phyloP scores from a whole-genome alignment of 306 rosid genomes.

The Inga leiocalycina region DNA sequence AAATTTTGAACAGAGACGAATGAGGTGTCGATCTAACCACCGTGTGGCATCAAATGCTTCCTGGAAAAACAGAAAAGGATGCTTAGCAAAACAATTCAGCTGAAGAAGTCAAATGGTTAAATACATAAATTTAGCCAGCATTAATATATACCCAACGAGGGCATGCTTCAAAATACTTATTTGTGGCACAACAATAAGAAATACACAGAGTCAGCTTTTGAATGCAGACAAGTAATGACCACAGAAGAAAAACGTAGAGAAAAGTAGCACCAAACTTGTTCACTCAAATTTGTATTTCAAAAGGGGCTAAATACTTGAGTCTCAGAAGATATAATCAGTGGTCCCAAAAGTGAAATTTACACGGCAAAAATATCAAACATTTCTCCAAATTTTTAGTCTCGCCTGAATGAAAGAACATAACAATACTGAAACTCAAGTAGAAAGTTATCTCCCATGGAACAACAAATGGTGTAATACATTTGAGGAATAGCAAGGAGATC shows the following conservation, averaged over 20 bases:
- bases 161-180: slow-evolving; percentile 4
- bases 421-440: slow-evolving; percentile 11
- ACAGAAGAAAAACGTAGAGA: background rate
- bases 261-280: background rate
- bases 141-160: slow-evolving; percentile 13
- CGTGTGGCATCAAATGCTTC: slow-evolving; percentile 94
- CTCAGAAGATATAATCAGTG: background rate
- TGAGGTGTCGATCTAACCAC: slow-evolving; percentile 94
- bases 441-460: slow-evolving; percentile 9
- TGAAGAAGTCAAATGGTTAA: background rate
- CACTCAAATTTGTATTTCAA: background rate
- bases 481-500: slow-evolving; percentile 20
- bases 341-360: slow-evolving; percentile 3
- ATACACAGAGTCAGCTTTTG: background rate
- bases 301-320: background rate
- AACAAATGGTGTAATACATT: slow-evolving; percentile 18
- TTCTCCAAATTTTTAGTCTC: slow-evolving; percentile 16
- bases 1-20: slow-evolving; percentile 94
- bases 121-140: slow-evolving; percentile 2
- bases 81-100: slow-evolving; percentile 15
- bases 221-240: background rate
- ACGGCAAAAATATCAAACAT: slow-evolving; percentile 16
- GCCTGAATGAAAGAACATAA: slow-evolving; percentile 13
- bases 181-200: slow-evolving; percentile 11
- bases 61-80: slow-evolving; percentile 50